Conservation (phyloP, 2,329 filamentous ascomycete genomes). For the Colletotrichum theobromicola region DNA sequence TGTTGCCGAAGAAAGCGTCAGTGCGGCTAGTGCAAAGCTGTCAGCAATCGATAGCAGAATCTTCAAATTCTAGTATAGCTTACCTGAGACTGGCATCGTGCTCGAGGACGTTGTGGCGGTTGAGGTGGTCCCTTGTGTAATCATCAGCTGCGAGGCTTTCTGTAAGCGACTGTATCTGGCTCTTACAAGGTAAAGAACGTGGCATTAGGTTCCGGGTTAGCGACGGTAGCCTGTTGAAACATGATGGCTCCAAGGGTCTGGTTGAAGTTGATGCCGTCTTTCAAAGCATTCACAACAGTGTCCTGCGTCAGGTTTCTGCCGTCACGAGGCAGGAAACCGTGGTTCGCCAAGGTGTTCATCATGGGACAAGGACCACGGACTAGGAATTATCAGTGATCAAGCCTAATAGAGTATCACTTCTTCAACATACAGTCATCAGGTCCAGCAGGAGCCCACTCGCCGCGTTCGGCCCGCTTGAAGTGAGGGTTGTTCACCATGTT, state of each 20-base stretch:
- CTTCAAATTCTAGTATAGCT: background rate
- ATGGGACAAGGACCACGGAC: slow-evolving; percentile 53
- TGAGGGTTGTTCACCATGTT: background rate
- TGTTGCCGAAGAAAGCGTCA: slow-evolving; percentile 56
- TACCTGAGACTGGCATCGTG: slow-evolving; percentile 53
- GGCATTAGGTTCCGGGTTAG: slow-evolving; percentile 48
- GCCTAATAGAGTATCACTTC: rapidly evolving
- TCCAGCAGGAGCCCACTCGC: background rate
- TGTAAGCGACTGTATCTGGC: no score
- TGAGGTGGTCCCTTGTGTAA: slow-evolving; percentile 40
- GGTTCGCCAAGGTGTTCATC: slow-evolving; percentile 58
- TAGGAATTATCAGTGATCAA: slow-evolving; percentile 11
- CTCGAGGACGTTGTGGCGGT: slow-evolving; percentile 51
- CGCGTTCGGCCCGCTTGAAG: background rate
- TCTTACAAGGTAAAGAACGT: slow-evolving; percentile 43
- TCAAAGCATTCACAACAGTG: slow-evolving; percentile 41
- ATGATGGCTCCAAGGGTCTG: slow-evolving; percentile 41
- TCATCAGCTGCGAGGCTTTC: background rate
- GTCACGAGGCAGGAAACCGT: slow-evolving; percentile 51
- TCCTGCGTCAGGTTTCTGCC: slow-evolving; percentile 46
- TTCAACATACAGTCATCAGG: background rate
- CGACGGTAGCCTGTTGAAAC: slow-evolving; percentile 45
- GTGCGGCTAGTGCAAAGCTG: slow-evolving; percentile 37
- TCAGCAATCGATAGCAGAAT: background rate
- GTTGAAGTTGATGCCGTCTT: slow-evolving; percentile 48